Conservation (phyloP, 2,329 filamentous ascomycete genomes). For the Magnaporthiopsis incrustans region DNA sequence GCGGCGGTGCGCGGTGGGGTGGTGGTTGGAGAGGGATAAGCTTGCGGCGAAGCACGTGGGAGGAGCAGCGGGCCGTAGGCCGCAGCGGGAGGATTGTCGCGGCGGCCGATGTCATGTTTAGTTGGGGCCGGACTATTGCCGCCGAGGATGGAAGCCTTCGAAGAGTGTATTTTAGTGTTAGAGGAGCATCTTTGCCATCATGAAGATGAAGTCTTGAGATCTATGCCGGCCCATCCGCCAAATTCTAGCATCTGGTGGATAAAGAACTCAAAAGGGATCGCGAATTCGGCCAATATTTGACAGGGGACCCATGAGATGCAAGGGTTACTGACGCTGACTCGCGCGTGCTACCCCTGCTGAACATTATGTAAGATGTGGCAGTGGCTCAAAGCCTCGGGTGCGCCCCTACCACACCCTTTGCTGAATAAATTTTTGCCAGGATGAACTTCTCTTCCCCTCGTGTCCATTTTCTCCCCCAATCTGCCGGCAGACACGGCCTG, state of each 20-base stretch:
- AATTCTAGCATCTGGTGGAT: too few relatives aligned
- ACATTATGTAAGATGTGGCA: neutral
- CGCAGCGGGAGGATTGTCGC: neutral
- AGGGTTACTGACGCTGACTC: neutral
- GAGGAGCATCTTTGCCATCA: too few relatives aligned
- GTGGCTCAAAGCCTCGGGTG: neutral
- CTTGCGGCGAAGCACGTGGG: neutral
- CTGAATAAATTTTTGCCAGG: neutral
- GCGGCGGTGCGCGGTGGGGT: neutral
- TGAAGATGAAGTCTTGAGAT: too few relatives aligned
- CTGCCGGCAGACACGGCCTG: neutral
- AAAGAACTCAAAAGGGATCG: too few relatives aligned
- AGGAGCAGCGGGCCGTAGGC: neutral
- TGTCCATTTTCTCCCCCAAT: neutral
- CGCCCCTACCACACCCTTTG: neutral
- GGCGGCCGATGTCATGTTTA: neutral
- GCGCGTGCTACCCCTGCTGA: too few relatives aligned
- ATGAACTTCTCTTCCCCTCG: conserved; percentile 3
- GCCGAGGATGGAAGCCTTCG: neutral
- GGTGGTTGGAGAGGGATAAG: neutral
- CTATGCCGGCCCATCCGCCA: too few relatives aligned
- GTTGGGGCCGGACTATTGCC: neutral
- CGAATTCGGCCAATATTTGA: neutral
- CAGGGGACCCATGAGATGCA: neutral
- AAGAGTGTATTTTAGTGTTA: neutral